A percentile compares a stretch with the other conserved stretches of the same genome.
phyloP scores from a whole-genome alignment of 2,329 filamentous ascomycete genomes.

The Botrytis sinoallii region DNA sequence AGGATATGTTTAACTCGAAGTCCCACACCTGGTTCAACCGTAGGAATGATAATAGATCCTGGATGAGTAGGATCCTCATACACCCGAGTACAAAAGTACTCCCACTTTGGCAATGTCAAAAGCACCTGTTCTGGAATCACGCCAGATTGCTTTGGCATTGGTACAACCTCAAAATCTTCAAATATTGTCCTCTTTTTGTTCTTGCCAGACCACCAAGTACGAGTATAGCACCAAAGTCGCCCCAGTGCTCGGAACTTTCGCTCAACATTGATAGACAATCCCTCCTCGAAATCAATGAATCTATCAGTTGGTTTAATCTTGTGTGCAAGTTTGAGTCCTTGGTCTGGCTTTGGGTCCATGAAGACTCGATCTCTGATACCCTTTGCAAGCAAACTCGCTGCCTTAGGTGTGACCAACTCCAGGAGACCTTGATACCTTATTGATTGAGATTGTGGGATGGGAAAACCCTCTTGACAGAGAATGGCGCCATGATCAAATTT shows the following conservation, averaged over 20 bases:
- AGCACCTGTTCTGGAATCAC: slow-evolving; percentile 2
- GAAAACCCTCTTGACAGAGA: slow-evolving; percentile 64
- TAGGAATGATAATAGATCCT: slow-evolving; percentile 22
- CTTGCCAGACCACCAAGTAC: slow-evolving; percentile 28
- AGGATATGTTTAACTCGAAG: slow-evolving; percentile 25
- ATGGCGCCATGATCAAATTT: slow-evolving; percentile 78
- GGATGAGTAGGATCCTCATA: slow-evolving; percentile 20
- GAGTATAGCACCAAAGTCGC: slow-evolving; percentile 57
- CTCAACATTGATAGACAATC: slow-evolving; percentile 53
- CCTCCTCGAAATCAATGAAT: slow-evolving; percentile 57
- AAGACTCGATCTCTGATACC: slow-evolving; percentile 63
- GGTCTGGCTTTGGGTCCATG: slow-evolving; percentile 51
- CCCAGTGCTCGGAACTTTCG: slow-evolving; percentile 60
- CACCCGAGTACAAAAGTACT: slow-evolving; percentile 19
- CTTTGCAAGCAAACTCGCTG: slow-evolving; percentile 67
- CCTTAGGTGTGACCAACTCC: slow-evolving; percentile 57
- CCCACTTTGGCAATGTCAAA: not conserved
- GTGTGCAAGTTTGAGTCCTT: slow-evolving; percentile 54
- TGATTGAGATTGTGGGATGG: slow-evolving; percentile 46
- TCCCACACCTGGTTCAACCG: not conserved
- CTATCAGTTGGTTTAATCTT: slow-evolving; percentile 68
- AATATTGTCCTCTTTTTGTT: slow-evolving; percentile 31
- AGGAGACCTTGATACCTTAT: slow-evolving; percentile 51
- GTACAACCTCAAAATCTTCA: slow-evolving; percentile 26
- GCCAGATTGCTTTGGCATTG: slow-evolving; percentile 5